Base-by-base conservation (phyloP, 108 stramenopile genomes). In the Nitzschia sp. region DNA sequence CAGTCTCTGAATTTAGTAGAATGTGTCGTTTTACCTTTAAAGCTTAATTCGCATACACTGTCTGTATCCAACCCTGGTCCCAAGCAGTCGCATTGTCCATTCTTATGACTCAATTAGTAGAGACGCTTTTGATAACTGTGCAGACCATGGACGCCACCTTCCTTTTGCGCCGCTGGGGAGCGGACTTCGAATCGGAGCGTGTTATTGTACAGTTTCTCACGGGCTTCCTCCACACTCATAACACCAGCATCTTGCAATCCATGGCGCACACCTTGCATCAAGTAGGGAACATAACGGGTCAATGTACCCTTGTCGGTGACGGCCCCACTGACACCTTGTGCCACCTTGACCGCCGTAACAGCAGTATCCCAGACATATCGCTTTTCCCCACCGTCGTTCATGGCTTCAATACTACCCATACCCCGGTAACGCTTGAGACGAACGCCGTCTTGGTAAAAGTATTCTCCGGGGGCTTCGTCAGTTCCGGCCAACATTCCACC, bases 401-500 rank as follows among this genome's bases (percentile, higher is more conserved):
- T 99, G 30, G 99, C 99, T 73, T 99, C 99, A 47, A 99, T 77
- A 66, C 95, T 96, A 23, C 99, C 99, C 99, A 99, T 99, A 46
- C 99, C 99, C 38, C 98, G 93, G 88, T 99, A 99, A 48, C 96
- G 88, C 82, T 99, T 99, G 59, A 99, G 82, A 34, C 99, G 96
- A 29, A 99, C 98, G 32, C 99, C 99, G 71, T 99, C 98, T 84
- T 98, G 97, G 79, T 95, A 99, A 79, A 96, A 99, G 74, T 99
- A 99, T 65, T 98, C 97, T 27, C 99, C 99, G 26, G 99, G 99
- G 53, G 98, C 92, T 79, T 99, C 99, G 68, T 98, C 99, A 6
- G 98, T 99, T 23, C 99, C 99, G 24, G 99, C 99, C 59, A 99
- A 91, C 98, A 99, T 97, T 54, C 93, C 89, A 28, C 99, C 99